Evolutionary conservation across 1,284 basidiomycete genomes (phyloP), one percentile per base, ranked within the genome.

Genomic region (Austroboletus niveus): DNA sequence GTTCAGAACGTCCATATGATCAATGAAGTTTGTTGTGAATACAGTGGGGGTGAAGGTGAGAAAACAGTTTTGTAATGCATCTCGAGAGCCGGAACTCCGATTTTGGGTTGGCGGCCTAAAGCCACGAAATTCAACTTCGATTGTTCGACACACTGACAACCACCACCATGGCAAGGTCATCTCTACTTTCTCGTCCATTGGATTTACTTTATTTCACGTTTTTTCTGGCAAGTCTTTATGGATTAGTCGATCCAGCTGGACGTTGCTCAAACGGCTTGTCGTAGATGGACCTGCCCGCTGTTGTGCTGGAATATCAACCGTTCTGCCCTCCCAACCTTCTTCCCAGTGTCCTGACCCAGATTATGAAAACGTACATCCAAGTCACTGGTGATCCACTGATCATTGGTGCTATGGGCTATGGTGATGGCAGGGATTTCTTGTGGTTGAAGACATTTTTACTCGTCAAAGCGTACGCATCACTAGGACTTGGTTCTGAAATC

Each of bases 361-460:
- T 86, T 9, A 70, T 75, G 0, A 58, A 66, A 34, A 70, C 71
- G 56, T 86, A 87, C 58, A 60, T 83, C 14, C 57, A 68, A 5
- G 65, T 77, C 58, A 81, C 80, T 0, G 76, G 75, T 30, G 89
- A 90, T 61, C 87, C 87, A 0, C 68, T 90, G 34, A 72, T 88
- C 9, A 77, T 77, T 5, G 78, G 79, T 35, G 76, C 74, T 0
- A 70, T 77, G 60, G 79, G 79, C 3, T 69, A 69, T 29, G 74
- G 73, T 10, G 63, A 70, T 27, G 59, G 60, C 17, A 58, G 9
- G 8, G 61, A 75, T 32, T 71, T 79, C n/a, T 58, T 73, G 7
- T 90, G 88, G 88, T 84, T 90, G 65, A 79, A 77, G 60, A 76
- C 76, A 9, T 89, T 89, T 66, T 57, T 86, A 15, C 66, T 71